A percentile compares a stretch with the other conserved stretches of the same genome.
These are phyloP conservation scores for Iris macrosiphon DNA, from an alignment of 106 monocot species.

Conservation along the genomic window DNA sequence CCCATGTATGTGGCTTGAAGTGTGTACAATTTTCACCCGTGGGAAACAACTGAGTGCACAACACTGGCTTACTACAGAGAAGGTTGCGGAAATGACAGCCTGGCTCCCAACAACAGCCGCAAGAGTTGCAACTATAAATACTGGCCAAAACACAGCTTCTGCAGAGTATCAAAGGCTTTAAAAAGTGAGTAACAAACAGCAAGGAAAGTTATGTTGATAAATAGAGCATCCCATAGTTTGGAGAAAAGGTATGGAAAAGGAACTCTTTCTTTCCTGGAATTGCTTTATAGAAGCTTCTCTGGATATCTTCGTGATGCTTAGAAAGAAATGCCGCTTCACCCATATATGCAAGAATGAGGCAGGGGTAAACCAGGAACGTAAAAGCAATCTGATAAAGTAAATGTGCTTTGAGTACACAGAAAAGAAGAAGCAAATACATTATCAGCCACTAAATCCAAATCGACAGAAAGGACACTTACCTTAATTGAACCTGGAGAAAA, in stretches of 20 bases:
- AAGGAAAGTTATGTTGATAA: background rate
- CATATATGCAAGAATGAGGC: conserved; percentile 82
- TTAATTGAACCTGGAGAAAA: conserved; percentile 59
- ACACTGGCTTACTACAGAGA: conserved; percentile 74
- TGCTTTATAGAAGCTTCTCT: conserved; percentile 67
- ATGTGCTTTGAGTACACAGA: background rate
- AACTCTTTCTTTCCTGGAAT: conserved; percentile 46
- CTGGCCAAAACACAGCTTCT: conserved; percentile 83
- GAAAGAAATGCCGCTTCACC: conserved; percentile 91
- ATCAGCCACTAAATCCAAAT: background rate
- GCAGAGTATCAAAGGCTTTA: conserved; percentile 8
- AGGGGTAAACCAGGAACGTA: conserved; percentile 69
- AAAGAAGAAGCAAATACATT: background rate
- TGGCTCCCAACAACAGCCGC: conserved; percentile 81
- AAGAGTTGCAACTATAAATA: conserved; percentile 66
- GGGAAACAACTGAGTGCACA: conserved; percentile 70
- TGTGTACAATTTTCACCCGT: conserved; percentile 74
- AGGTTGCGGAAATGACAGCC: conserved; percentile 77
- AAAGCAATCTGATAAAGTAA: conserved; percentile 68
- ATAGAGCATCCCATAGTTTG: background rate
- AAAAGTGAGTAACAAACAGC: background rate
- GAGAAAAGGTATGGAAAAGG: background rate
- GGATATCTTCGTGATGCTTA: conserved; percentile 74
- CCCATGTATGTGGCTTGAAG: conserved; percentile 60
- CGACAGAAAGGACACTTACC: conserved; percentile 12